phyloP scores from a whole-genome alignment of 345 rosid species.

The Melaleuca alternifolia region DNA sequence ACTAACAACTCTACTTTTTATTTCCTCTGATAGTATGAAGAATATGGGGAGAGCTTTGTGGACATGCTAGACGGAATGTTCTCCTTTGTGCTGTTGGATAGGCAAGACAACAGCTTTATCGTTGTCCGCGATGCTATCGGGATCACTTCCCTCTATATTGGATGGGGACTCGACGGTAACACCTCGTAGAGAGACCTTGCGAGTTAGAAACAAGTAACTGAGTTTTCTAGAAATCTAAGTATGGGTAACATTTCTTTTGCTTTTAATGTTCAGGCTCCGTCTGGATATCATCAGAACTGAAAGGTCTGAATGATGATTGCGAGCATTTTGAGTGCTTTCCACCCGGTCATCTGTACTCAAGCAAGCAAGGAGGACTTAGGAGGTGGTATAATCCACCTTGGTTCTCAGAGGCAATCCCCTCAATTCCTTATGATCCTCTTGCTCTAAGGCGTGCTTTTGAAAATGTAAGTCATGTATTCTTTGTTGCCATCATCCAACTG shows the following conservation, averaged over 20 bases:
- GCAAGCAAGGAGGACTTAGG: conserved; percentile 59
- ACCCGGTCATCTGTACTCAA: conserved; percentile 86
- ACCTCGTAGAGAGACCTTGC: neutral
- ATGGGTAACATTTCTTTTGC: neutral
- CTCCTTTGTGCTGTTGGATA: conserved; percentile 84
- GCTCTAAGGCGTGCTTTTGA: conserved; percentile 62
- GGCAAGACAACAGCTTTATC: conserved; percentile 69
- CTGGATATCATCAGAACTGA: conserved; percentile 83
- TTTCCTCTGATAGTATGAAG: conserved; percentile 52
- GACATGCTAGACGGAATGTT: conserved; percentile 93
- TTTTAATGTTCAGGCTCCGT: conserved; percentile 39
- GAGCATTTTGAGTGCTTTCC: conserved; percentile 87
- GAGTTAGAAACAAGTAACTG: neutral
- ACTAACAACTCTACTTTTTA: neutral
- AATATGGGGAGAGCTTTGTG: conserved; percentile 70
- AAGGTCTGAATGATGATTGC: conserved; percentile 82
- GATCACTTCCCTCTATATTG: conserved; percentile 84
- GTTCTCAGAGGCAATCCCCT: conserved; percentile 64
- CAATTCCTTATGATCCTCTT: conserved; percentile 66
- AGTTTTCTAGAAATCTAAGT: neutral
- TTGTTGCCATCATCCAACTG: neutral
- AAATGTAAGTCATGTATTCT: conserved; percentile 29
- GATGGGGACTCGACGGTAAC: conserved; percentile 90
- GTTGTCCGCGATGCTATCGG: conserved; percentile 95
- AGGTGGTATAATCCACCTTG: conserved; percentile 92